Evolutionary conservation across 1,139 yeast genomes (phyloP), one percentile per base, ranked within the genome.

Genomic region (Lodderomyces orthopsilosis): DNA sequence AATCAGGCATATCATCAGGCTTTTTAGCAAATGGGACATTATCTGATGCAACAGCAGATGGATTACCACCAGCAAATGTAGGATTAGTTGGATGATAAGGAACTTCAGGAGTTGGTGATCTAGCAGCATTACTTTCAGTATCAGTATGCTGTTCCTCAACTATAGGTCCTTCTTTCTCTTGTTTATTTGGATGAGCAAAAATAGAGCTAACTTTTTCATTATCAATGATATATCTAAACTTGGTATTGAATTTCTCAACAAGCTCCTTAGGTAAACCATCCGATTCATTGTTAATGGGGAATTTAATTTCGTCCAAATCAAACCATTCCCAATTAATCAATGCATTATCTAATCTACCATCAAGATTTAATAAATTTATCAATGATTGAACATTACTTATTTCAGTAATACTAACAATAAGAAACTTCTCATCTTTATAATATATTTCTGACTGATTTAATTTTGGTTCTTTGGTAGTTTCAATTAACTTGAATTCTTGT

Each of bases 1-100:
- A 79, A 17, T 71, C 76, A 1, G 84, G 84, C 60, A 74, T 74
- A 49, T 72, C 79, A 27, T 38, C n/a, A 4, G 56, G 56, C 30
- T 47, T 38, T 35, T 40, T 32, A 24, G 35, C 17, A 32, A 40
- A 35, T 9, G 40, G 33, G 5, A 33, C 17, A 24, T 35, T 33
- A 18, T 3, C 28, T 17, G 14, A 28, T 6, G 42, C 26, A 12
- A 13, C 24, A n/a, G 33, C 22, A 10, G 37, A 35, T 9, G 38
- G 33, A 14, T 34, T 35, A 19, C 41, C 43, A 15, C 37, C 30
- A 30, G 44, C 35, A 22, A 42, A 37, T 3, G 41, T 36, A 21
- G 44, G 35, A 21, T 36, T 36, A 24, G 39, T 12, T 23, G 46
- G 50, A 22, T 40, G 15, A 33, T 43, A 46, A 10, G 48, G 48